These are phyloP conservation scores for Penicillium digitatum DNA, from an alignment of 2,329 filamentous ascomycete species.

Conservation along the genomic window DNA sequence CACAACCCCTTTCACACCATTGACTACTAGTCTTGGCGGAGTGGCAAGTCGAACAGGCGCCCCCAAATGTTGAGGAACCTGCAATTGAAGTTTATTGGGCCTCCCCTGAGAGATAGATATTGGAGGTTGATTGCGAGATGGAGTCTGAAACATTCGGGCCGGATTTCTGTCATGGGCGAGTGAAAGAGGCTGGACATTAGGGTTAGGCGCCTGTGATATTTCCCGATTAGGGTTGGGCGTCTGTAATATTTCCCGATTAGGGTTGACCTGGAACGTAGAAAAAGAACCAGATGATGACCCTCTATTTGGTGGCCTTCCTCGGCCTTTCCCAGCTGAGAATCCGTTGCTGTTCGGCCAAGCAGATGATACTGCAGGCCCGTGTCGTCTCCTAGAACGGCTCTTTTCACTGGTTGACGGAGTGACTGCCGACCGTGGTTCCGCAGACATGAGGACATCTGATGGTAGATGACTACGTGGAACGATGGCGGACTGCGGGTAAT, in stretches of 20 bases:
- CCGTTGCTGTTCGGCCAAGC: slow-evolving; percentile 72
- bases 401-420: slow-evolving; percentile 55
- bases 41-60: slow-evolving; percentile 43
- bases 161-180: slow-evolving; percentile 43
- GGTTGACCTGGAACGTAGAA: slow-evolving; percentile 64
- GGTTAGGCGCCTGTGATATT: slow-evolving; percentile 44
- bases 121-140: slow-evolving; percentile 27
- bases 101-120: slow-evolving; percentile 25
- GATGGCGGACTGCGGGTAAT: slow-evolving; percentile 74
- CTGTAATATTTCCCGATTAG: slow-evolving; percentile 48
- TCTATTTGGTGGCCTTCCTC: slow-evolving; percentile 75
- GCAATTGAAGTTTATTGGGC: slow-evolving; percentile 42
- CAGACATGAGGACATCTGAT: slow-evolving; percentile 35
- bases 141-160: slow-evolving; percentile 14
- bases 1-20: slow-evolving; percentile 30
- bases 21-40: slow-evolving; percentile 40
- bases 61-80: slow-evolving; percentile 41
- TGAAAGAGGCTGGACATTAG: slow-evolving; percentile 37
- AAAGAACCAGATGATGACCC: slow-evolving; percentile 62
- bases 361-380: slow-evolving; percentile 84
- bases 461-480: slow-evolving; percentile 52
- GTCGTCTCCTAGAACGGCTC: slow-evolving; percentile 52
- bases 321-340: slow-evolving; percentile 63
- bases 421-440: slow-evolving; percentile 68
- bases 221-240: slow-evolving; percentile 51